A percentile compares a stretch with the other conserved stretches of the same genome.
phyloP scores from a whole-genome alignment of 805 yeast genomes.

The Kockiozyma suomiensis region DNA sequence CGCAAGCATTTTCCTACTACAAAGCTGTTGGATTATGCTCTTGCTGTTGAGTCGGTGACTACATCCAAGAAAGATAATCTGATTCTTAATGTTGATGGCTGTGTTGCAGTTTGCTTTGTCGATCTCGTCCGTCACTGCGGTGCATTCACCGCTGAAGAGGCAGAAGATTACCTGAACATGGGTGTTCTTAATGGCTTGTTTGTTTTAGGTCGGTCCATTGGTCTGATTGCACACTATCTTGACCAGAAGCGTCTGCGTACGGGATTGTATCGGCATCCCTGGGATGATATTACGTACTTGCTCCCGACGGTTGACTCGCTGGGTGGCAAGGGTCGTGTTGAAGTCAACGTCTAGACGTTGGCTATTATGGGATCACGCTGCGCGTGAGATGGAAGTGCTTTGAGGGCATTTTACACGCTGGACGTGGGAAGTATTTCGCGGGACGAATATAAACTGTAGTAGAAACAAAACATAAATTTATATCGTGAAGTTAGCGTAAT shows the following conservation, averaged over 20 bases:
- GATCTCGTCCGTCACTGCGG: slow-evolving; percentile 50
- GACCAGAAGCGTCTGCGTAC: slow-evolving; percentile 53
- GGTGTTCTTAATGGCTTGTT: slow-evolving; percentile 53
- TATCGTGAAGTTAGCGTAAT: no score
- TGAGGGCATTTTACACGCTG: background rate
- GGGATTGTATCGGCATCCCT: slow-evolving; percentile 52
- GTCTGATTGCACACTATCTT: slow-evolving; percentile 51
- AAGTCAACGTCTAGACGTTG: slow-evolving; percentile 17
- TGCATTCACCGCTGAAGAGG: slow-evolving; percentile 50
- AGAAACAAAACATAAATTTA: no score
- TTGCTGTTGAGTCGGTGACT: slow-evolving; percentile 53
- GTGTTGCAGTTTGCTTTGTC: slow-evolving; percentile 50
- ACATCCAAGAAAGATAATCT: slow-evolving; percentile 54
- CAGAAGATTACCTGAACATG: slow-evolving; percentile 49
- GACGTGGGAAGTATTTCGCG: slow-evolving; percentile 4
- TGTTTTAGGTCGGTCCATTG: slow-evolving; percentile 51
- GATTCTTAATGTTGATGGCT: slow-evolving; percentile 51
- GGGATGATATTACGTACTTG: slow-evolving; percentile 51
- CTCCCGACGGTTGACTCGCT: slow-evolving; percentile 26
- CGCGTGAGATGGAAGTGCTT: background rate
- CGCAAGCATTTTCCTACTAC: slow-evolving; percentile 50
- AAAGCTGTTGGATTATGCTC: slow-evolving; percentile 49
- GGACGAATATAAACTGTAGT: slow-evolving; percentile 4
- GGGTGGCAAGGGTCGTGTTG: slow-evolving; percentile 26
- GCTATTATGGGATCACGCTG: background rate